Evolutionary conservation across 345 rosid species (phyloP).

Genomic region (Salix koriyanagi): DNA sequence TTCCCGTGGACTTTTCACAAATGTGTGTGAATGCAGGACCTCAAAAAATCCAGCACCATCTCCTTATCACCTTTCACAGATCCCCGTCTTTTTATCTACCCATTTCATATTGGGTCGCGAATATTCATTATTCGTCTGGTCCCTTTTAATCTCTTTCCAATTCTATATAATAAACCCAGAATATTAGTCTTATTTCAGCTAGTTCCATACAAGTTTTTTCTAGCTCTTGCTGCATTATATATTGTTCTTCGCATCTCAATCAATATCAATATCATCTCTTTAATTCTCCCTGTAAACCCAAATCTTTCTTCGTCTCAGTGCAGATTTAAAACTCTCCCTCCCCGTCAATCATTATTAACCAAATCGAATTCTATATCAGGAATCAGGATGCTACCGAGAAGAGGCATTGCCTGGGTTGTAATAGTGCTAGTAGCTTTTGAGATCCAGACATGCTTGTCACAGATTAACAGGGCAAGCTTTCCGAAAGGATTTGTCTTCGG

Average conservation of each 20-base stretch:
- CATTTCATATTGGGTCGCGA: neutral
- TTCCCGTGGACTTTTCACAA: neutral
- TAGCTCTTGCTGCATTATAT: neutral
- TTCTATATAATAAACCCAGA: neutral
- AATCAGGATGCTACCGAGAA: neutral
- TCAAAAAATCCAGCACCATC: neutral
- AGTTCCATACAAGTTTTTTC: neutral
- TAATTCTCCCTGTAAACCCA: neutral
- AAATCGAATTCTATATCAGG: neutral
- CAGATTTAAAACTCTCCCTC: neutral
- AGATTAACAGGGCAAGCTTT: conserved; percentile 42
- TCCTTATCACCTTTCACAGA: neutral
- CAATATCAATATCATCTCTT: neutral
- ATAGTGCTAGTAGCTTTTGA: neutral
- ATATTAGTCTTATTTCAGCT: neutral
- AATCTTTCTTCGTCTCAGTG: neutral
- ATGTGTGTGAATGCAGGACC: neutral
- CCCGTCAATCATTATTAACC: neutral
- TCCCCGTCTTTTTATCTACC: neutral
- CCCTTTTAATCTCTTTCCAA: neutral
- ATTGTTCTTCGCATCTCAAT: neutral
- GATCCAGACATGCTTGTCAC: conserved; percentile 5
- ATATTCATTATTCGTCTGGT: neutral
- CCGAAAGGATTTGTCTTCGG: conserved; percentile 62
- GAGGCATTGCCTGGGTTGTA: neutral